A percentile compares a stretch with the other conserved stretches of the same genome.
These are phyloP conservation scores for Capronia americana DNA, from an alignment of 2,329 filamentous ascomycete genomes.

Conservation along the genomic window DNA sequence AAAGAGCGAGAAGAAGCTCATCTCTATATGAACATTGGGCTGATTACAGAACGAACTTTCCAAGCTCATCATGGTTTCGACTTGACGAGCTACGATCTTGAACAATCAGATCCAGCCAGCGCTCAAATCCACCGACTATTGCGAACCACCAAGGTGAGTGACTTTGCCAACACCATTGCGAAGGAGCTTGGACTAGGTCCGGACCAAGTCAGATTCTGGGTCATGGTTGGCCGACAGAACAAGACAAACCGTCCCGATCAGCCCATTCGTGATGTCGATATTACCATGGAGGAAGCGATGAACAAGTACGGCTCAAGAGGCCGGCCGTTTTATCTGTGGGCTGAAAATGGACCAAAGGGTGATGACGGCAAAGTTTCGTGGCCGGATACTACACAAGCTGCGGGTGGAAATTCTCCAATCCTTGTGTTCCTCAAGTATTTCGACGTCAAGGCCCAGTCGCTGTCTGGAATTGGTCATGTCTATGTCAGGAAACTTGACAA, in stretches of 20 bases:
- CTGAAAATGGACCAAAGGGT: constrained; percentile 72
- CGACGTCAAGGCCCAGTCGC: constrained; percentile 74
- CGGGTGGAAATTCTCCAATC: constrained; percentile 62
- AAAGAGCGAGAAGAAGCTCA: constrained; percentile 95
- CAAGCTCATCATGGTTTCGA: constrained; percentile 82
- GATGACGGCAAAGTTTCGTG: constrained; percentile 74
- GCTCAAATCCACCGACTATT: constrained; percentile 76
- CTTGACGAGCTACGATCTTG: constrained; percentile 71
- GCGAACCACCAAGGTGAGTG: constrained; percentile 74
- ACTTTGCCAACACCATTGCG: constrained; percentile 75
- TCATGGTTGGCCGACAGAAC: constrained; percentile 98
- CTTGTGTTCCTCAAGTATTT: constrained; percentile 94
- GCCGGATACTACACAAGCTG: constrained; percentile 51
- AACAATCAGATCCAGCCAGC: constrained; percentile 68
- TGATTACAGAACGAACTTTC: constrained; percentile 84
- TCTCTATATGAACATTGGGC: constrained; percentile 83
- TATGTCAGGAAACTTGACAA: constrained; percentile 89
- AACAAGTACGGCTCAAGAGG: constrained; percentile 72
- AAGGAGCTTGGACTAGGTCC: constrained; percentile 71
- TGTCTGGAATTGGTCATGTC: constrained; percentile 79
- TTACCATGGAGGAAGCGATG: constrained; percentile 77
- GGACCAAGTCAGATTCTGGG: constrained; percentile 81
- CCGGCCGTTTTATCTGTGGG: constrained; percentile 78
- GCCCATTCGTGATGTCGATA: constrained; percentile 76
- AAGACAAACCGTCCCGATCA: constrained; percentile 93